Percentiles rank a stretch among this genome's conserved stretches.
phyloP scores from a whole-genome alignment of 768 basidiomycete genomes.

The Lactifluus echinatus region DNA sequence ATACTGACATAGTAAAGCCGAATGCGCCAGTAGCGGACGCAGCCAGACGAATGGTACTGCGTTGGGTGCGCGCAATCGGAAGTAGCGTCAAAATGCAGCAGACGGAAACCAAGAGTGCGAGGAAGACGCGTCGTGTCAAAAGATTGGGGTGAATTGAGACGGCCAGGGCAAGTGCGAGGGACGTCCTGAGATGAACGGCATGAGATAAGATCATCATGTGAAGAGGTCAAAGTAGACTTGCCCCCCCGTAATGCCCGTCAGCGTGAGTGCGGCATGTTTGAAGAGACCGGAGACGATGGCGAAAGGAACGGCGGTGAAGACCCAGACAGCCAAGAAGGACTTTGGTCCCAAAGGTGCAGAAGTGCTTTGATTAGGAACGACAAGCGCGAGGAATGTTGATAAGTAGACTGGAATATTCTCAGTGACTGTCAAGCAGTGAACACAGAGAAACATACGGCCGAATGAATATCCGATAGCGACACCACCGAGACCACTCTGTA shows the following conservation, averaged over 20 bases:
- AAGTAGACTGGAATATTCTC: conserved; percentile 39
- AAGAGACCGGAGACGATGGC: conserved; percentile 48
- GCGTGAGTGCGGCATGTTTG: conserved; percentile 40
- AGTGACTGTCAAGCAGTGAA: conserved; percentile 3
- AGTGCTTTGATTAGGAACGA: conserved; percentile 44
- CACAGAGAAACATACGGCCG: conserved; percentile 38
- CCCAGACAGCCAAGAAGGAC: conserved; percentile 53
- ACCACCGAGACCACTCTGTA: conserved; percentile 61
- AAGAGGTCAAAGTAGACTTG: conserved; percentile 23
- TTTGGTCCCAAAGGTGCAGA: conserved; percentile 37
- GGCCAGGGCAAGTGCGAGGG: conserved; percentile 42
- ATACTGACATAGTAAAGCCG: conserved; percentile 43
- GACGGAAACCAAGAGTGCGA: conserved; percentile 31
- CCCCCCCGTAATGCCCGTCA: conserved; percentile 49
- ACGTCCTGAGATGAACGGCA: conserved; percentile 26
- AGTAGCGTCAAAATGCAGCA: conserved; percentile 36
- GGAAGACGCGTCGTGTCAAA: conserved; percentile 38
- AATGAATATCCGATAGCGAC: conserved; percentile 48
- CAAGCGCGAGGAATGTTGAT: conserved; percentile 49
- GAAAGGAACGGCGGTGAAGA: conserved; percentile 42
- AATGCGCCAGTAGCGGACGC: conserved; percentile 49
- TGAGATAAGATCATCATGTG: neutral
- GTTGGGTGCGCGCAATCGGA: conserved; percentile 38
- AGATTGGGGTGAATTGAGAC: conserved; percentile 49
- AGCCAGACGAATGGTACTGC: conserved; percentile 41